Conservation (phyloP, 805 yeast species). For the Kuraishia ogatae region DNA sequence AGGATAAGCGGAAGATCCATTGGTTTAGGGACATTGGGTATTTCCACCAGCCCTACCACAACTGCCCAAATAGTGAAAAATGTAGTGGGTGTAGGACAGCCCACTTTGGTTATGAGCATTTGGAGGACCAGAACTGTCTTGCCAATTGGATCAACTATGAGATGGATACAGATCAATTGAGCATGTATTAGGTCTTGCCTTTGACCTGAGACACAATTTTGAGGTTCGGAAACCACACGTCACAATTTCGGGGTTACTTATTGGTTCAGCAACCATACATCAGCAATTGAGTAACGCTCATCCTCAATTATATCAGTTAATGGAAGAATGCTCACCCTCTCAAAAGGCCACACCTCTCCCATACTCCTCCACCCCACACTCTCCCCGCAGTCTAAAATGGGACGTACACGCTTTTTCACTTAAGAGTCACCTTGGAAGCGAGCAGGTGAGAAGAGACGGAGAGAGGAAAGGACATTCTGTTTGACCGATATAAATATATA, state of each 20-base stretch:
- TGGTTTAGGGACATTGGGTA: slow-evolving; percentile 88
- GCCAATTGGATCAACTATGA: slow-evolving; percentile 55
- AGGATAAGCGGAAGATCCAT: slow-evolving; percentile 59
- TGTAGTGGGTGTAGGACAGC: slow-evolving; percentile 41
- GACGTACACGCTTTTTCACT: not conserved
- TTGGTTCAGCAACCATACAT: not conserved
- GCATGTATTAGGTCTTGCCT: slow-evolving; percentile 16
- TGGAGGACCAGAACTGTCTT: slow-evolving; percentile 67
- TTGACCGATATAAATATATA: too few relatives aligned
- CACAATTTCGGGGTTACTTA: too few relatives aligned
- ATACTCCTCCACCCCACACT: not conserved
- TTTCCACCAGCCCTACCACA: slow-evolving; percentile 62
- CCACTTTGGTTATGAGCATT: slow-evolving; percentile 41
- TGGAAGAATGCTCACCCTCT: too few relatives aligned
- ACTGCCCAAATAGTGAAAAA: slow-evolving; percentile 56
- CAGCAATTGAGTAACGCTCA: not conserved
- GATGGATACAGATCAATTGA: slow-evolving; percentile 18
- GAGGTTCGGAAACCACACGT: too few relatives aligned
- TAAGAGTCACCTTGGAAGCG: not conserved
- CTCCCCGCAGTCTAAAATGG: not conserved
- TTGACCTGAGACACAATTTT: too few relatives aligned
- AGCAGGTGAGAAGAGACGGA: too few relatives aligned
- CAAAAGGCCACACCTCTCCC: not conserved
- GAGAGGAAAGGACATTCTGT: too few relatives aligned
- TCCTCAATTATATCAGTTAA: not conserved